Conservation (phyloP, 2,329 filamentous ascomycete species). For the Xylaria multiplex region DNA sequence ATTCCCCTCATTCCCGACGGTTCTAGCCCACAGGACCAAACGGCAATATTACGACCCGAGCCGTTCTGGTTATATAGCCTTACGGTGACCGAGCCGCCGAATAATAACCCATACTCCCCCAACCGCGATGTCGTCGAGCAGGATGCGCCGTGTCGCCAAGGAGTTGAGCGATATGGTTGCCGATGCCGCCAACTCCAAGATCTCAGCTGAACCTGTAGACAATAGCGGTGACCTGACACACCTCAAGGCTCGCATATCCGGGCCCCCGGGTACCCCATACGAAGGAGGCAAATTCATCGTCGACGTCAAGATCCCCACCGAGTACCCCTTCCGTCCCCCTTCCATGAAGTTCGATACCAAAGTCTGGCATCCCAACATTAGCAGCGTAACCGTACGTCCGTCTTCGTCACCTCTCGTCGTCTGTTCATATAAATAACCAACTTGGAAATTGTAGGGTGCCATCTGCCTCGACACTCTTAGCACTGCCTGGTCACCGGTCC, state of each 20-base stretch:
- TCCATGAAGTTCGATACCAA: conserved; percentile 91
- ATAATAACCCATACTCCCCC: not conserved
- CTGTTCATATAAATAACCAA: not conserved
- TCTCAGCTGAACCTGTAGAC: conserved; percentile 73
- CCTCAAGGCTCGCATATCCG: conserved; percentile 83
- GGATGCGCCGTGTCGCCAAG: conserved; percentile 73
- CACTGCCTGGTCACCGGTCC: conserved; percentile 90
- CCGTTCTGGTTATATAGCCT: not conserved
- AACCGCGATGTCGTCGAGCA: conserved; percentile 59
- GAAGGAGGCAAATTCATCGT: conserved; percentile 84
- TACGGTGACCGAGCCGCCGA: not conserved
- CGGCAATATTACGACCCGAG: not conserved
- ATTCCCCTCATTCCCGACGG: not conserved
- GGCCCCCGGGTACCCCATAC: conserved; percentile 93
- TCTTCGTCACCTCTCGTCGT: not conserved
- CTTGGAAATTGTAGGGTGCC: conserved; percentile 71
- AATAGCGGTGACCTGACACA: conserved; percentile 77
- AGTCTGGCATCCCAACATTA: conserved; percentile 98
- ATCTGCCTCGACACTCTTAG: conserved; percentile 96
- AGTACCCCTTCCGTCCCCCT: conserved; percentile 94
- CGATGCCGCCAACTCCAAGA: conserved; percentile 77
- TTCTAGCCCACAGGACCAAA: not conserved
- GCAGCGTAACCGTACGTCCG: conserved; percentile 80
- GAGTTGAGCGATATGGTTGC: conserved; percentile 79
- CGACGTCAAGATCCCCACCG: conserved; percentile 85